Evolutionary conservation across 371 early-diverging fungal genomes (phyloP).

Genomic region (Sporodiniella umbellata): DNA sequence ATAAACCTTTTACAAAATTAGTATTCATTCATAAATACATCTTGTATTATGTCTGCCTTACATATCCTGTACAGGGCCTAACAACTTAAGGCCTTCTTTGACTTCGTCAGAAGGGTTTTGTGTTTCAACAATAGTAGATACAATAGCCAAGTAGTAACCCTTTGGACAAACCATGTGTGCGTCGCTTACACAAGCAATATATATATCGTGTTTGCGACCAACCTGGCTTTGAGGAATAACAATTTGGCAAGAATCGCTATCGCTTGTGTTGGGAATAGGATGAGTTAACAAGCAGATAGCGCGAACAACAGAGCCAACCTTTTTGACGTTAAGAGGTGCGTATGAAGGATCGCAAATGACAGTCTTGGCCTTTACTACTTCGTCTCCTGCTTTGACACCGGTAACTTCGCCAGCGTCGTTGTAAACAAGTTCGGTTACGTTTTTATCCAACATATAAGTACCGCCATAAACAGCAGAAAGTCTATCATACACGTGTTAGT

Average conservation of each 20-base stretch:
- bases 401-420: slow-evolving; percentile 73
- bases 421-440: slow-evolving; percentile 85
- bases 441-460: slow-evolving; percentile 95
- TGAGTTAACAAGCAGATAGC: slow-evolving; percentile 92
- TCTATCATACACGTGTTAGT: too few relatives aligned
- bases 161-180: slow-evolving; percentile 91
- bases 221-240: slow-evolving; percentile 92
- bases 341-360: slow-evolving; percentile 96
- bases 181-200: slow-evolving; percentile 81
- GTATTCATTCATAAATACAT: background rate
- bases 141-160: slow-evolving; percentile 89
- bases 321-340: slow-evolving; percentile 72
- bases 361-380: slow-evolving; percentile 76
- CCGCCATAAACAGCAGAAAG: slow-evolving; percentile 97
- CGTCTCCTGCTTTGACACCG: slow-evolving; percentile 88
- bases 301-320: slow-evolving; percentile 85
- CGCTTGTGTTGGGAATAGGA: slow-evolving; percentile 91
- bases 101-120: slow-evolving; percentile 84
- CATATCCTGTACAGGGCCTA: slow-evolving; percentile 91
- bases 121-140: slow-evolving; percentile 93
- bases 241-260: slow-evolving; percentile 92
- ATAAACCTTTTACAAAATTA: slow-evolving; percentile 55
- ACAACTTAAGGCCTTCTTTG: slow-evolving; percentile 79
- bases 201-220: slow-evolving; percentile 41
- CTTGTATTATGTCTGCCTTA: slow-evolving; percentile 8